These are phyloP conservation scores for Brettanomyces bruxellensis DNA, from an alignment of 805 yeast genomes.

Conservation along the genomic window DNA sequence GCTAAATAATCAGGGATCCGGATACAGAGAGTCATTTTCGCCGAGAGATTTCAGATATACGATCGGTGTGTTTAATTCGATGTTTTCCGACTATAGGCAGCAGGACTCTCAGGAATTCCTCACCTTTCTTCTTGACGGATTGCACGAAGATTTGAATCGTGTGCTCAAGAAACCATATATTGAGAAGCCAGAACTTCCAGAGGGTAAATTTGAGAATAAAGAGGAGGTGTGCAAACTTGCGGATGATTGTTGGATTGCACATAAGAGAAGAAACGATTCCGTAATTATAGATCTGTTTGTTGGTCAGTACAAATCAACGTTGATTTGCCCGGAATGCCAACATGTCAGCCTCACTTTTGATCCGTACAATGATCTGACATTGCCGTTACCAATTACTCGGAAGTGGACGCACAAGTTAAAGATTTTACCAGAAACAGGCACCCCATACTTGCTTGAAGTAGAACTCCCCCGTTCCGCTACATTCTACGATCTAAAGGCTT, in stretches of 20 bases:
- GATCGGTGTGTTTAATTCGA: slow-evolving; percentile 67
- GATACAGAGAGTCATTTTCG: slow-evolving; percentile 24
- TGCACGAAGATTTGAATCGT: slow-evolving; percentile 88
- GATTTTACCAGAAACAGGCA: slow-evolving; percentile 50
- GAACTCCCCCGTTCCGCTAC: slow-evolving; percentile 62
- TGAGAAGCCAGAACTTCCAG: slow-evolving; percentile 76
- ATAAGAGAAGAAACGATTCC: slow-evolving; percentile 75
- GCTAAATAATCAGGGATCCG: slow-evolving; percentile 6
- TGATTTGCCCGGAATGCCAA: slow-evolving; percentile 78
- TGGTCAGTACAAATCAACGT: slow-evolving; percentile 83
- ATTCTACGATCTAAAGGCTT: slow-evolving; percentile 50
- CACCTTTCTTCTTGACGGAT: slow-evolving; percentile 77
- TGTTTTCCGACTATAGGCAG: slow-evolving; percentile 76
- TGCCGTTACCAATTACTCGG: slow-evolving; percentile 75
- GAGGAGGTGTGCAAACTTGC: slow-evolving; percentile 57
- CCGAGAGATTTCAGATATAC: slow-evolving; percentile 75
- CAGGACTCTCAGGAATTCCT: slow-evolving; percentile 93
- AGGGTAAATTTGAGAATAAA: slow-evolving; percentile 46
- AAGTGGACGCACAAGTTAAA: slow-evolving; percentile 62
- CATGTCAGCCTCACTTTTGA: slow-evolving; percentile 84
- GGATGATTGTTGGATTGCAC: slow-evolving; percentile 68
- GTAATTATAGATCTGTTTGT: slow-evolving; percentile 78
- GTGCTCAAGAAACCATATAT: slow-evolving; percentile 75
- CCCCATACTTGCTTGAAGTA: slow-evolving; percentile 50
- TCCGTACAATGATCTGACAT: slow-evolving; percentile 83